Evolutionary conservation across 1,284 basidiomycete genomes (phyloP).

Genomic region (Melampsora abietis-canadensis): DNA sequence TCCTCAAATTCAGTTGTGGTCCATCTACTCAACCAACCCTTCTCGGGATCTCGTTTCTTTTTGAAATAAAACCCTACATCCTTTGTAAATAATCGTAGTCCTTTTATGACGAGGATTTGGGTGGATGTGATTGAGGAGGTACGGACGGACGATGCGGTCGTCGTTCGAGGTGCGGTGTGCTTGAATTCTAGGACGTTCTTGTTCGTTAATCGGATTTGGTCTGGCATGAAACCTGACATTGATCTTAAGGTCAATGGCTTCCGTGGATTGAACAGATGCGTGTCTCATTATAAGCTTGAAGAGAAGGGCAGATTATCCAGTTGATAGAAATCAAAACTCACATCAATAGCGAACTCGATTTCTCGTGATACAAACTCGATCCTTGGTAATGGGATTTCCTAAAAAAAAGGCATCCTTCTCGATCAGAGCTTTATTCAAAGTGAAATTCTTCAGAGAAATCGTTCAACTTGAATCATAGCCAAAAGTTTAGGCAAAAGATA

Average conservation of each 20-base stretch:
- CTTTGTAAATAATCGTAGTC: slow-evolving; percentile 26
- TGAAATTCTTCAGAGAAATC: not conserved
- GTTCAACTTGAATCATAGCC: not conserved
- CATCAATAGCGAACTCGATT: slow-evolving; percentile 28
- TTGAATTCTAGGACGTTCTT: slow-evolving; percentile 8
- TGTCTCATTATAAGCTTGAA: not conserved
- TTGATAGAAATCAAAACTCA: not conserved
- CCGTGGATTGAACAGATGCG: no score
- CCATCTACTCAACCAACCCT: slow-evolving; percentile 6
- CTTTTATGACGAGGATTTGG: slow-evolving; percentile 23
- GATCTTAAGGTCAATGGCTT: slow-evolving; percentile 32
- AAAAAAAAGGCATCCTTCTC: no score
- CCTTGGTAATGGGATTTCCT: slow-evolving; percentile 39
- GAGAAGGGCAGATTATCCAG: not conserved
- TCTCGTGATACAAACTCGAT: slow-evolving; percentile 27
- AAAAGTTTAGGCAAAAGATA: not conserved
- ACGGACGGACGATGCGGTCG: not conserved
- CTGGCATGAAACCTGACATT: slow-evolving; percentile 29
- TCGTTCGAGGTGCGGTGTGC: not conserved
- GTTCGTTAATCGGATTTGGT: slow-evolving; percentile 12
- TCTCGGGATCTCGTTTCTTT: slow-evolving; percentile 27
- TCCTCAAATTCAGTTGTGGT: slow-evolving; percentile 25
- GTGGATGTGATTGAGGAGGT: not conserved
- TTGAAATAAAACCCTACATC: slow-evolving; percentile 35
- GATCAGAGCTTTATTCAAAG: no score